These are phyloP conservation scores for Datura wrightii DNA, from an alignment of 257 asterid species.

Conservation along the genomic window DNA sequence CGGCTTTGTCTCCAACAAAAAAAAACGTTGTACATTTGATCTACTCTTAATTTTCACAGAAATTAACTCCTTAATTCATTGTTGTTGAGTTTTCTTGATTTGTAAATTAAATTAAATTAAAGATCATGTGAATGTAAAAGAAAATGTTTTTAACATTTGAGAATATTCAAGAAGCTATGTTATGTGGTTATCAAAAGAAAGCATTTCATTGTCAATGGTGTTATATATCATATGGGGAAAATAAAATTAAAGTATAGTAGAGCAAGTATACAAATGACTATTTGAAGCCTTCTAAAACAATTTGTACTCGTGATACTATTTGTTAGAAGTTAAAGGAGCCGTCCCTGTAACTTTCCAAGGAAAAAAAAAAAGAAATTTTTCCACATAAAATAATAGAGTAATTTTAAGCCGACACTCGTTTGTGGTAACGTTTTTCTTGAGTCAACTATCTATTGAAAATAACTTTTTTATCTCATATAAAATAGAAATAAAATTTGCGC, in stretches of 20 bases:
- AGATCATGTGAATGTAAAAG: background rate
- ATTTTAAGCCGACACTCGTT: too few species aligned
- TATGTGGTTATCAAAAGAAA: background rate
- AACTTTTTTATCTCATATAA: too few species aligned
- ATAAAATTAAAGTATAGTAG: background rate
- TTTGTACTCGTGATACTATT: too few species aligned
- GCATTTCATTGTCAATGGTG: slow-evolving; percentile 18
- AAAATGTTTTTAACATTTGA: background rate
- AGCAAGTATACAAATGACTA: background rate
- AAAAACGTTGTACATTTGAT: background rate
- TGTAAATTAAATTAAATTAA: background rate
- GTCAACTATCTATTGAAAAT: too few species aligned
- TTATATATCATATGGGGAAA: background rate
- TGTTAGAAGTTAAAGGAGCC: too few species aligned
- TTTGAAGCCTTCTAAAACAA: background rate
- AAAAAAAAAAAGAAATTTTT: too few species aligned
- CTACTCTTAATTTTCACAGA: background rate
- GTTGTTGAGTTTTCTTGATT: background rate
- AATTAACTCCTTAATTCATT: background rate
- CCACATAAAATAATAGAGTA: too few species aligned
- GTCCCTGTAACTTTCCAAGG: too few species aligned
- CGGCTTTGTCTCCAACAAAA: background rate
- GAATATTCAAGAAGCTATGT: background rate
- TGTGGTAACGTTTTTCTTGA: too few species aligned
- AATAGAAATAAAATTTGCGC: too few species aligned